Evolutionary conservation across 768 basidiomycete genomes (phyloP).

Genomic region (Gymnopilus dilepis): DNA sequence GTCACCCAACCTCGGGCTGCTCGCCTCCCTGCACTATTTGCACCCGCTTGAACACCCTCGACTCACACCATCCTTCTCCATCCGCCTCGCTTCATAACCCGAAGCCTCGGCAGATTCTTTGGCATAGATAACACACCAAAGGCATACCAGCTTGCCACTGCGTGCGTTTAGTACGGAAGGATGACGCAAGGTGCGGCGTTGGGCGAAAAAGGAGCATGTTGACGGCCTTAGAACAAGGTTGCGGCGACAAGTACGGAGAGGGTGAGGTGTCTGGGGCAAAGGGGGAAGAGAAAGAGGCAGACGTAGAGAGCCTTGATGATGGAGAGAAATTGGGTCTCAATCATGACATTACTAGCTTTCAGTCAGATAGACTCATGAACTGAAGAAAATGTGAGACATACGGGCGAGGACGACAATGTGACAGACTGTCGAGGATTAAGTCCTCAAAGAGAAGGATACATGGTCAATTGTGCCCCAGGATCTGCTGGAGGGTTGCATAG

Average conservation of each 20-base stretch:
- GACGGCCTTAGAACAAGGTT: constrained; percentile 57
- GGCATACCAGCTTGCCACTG: constrained; percentile 44
- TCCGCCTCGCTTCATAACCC: constrained; percentile 36
- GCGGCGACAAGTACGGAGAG: constrained; percentile 29
- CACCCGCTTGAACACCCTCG: constrained; percentile 28
- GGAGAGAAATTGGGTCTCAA: too few relatives aligned
- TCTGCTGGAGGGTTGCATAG: constrained; percentile 61
- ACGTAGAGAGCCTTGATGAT: constrained; percentile 56
- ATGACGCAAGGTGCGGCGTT: constrained; percentile 50
- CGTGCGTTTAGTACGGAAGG: constrained; percentile 63
- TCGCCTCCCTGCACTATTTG: not conserved
- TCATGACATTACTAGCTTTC: too few relatives aligned
- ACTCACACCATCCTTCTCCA: constrained; percentile 39
- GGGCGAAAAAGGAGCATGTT: constrained; percentile 60
- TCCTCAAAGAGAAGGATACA: constrained; percentile 63
- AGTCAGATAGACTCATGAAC: too few relatives aligned
- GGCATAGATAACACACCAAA: constrained; percentile 34
- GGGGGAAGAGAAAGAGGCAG: constrained; percentile 22
- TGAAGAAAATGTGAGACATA: constrained; percentile 35
- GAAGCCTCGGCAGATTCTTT: constrained; percentile 26
- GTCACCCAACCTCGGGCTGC: too few relatives aligned
- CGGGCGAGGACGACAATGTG: constrained; percentile 44
- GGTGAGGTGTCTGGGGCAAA: constrained; percentile 10
- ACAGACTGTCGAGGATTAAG: constrained; percentile 46
- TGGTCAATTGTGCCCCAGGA: constrained; percentile 68